Evolutionary conservation across 129 eudicot species (phyloP).

Genomic region (Tagetes erecta): DNA sequence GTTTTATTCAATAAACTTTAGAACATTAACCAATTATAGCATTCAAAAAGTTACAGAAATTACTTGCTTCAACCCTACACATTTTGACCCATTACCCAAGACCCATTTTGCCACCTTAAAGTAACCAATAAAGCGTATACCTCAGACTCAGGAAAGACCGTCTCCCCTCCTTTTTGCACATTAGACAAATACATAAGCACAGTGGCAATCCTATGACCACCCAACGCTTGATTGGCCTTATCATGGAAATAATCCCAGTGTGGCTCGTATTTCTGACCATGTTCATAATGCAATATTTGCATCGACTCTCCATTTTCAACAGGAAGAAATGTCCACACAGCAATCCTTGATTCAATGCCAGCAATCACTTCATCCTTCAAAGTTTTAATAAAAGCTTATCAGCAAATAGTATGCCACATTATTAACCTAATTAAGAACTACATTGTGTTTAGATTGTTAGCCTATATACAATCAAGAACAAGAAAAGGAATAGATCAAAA

Average conservation of each 20-base stretch:
- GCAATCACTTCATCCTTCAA: conserved; percentile 64
- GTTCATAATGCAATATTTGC: conserved; percentile 71
- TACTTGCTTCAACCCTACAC: background rate
- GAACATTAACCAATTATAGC: background rate
- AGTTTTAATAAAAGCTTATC: conserved; percentile 1
- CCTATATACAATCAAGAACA: no score
- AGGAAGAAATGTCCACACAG: conserved; percentile 83
- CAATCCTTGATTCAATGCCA: conserved; percentile 61
- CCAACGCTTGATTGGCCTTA: conserved; percentile 60
- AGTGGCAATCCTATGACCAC: conserved; percentile 92
- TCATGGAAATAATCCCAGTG: conserved; percentile 61
- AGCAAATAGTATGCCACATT: background rate
- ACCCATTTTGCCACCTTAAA: background rate
- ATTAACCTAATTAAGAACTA: background rate
- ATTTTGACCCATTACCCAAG: background rate
- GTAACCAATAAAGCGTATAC: conserved; percentile 37
- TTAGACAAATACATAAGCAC: conserved; percentile 91
- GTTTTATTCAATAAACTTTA: background rate
- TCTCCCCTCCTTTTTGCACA: conserved; percentile 79
- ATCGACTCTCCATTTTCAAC: conserved; percentile 75
- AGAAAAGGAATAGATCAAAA: no score
- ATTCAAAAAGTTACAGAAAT: background rate
- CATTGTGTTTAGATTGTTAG: background rate
- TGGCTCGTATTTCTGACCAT: conserved; percentile 30
- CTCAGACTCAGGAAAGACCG: conserved; percentile 72